Evolutionary conservation across 1,284 basidiomycete species (phyloP), one percentile per base, ranked within the genome.

Genomic region (Malassezia pachydermatis): DNA sequence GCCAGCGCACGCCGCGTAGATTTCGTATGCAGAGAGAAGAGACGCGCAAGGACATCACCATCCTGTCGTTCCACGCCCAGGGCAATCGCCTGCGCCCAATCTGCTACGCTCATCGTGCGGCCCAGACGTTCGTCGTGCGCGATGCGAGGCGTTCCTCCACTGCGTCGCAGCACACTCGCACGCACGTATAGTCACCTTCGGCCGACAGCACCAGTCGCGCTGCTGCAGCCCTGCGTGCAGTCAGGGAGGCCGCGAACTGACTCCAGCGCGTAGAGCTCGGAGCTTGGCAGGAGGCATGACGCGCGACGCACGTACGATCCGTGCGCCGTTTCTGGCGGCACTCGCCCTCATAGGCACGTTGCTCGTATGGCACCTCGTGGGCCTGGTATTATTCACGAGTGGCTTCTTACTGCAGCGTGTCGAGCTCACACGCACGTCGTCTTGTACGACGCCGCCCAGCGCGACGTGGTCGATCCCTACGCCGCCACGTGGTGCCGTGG

Each of bases 321-420:
- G 45, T 20, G 25, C 45, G 22, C 40, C 64, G 10, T 61, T 65
- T 20, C 29, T 46, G 20, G 45, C 55, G 34, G 52, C 63, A 7
- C 36, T 63, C 7, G 55, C 42, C 0, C 14, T 68, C 22, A 48
- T 70, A 16, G 30, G 14, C 8, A 13, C 61, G 3, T 20, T 66
- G n/a, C 35, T 59, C 11, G 43, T 53, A 22, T 54, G 54, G 32
- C 65, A 64, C 17, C 13, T 55, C 6, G 47, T 51, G 9, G 66
- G 59, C 4, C 46, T 67, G 22, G 56, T 51, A 35, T 42, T 71
- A 28, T 71, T 71, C 30, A 61, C 67, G 24, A 56, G 58, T 27
- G 68, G 68, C 2, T 71, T 71, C 52, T 45, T 71, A 23, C 54
- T 71, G 11, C 64, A 62, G 13, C 33, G 68, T 4, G 51, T 60